Evolutionary conservation across 331 rosid genomes (phyloP), one percentile per base, ranked within the genome.

Genomic region (Pyracantha coccinea): DNA sequence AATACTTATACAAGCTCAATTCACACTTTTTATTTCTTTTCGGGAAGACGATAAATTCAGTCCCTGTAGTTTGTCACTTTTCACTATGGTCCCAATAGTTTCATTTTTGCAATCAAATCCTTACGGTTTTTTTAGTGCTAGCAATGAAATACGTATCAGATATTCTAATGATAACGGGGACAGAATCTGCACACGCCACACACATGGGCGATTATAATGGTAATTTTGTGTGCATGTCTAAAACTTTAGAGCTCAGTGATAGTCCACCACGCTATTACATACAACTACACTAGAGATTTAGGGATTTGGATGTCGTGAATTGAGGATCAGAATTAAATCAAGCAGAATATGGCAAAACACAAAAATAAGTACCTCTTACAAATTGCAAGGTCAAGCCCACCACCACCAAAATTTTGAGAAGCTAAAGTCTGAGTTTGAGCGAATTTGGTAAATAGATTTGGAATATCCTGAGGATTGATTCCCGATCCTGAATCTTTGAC

Each of bases 321-420:
- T 20, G 14, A 21, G 16, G 28, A 60, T 8, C 19, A 24, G 15
- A 60, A 60, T 4, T 83, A 9, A 72, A 64, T 23, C 53, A 73
- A 66, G 31, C 25, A 38, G 57, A 75, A 33, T 65, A 35, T 16
- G 55, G 54, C 64, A 55, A 75, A 55, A 41, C 27, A 71, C 19
- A 83, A 69, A 52, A 66, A 7, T 85, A 52, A 61, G 11, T 86
- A 94, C 99, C 99, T 92, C 79, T 83, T 92, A 77, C 92, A 88
- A 78, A 94, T 89, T 58, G 97, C 97, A 72, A 94, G 97, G 72
- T 97, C 99, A 50, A 94, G 96, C 53, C 97, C 97, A 73, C 88
- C 86, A 78, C 97, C 97, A 74, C 83, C 77, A 70, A 89, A 79
- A 80, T 85, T 89, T 85, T 79, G 83, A 73, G 93, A 81, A 3